phyloP scores from a whole-genome alignment of 441 rosid species.

The Breynia disticha region DNA sequence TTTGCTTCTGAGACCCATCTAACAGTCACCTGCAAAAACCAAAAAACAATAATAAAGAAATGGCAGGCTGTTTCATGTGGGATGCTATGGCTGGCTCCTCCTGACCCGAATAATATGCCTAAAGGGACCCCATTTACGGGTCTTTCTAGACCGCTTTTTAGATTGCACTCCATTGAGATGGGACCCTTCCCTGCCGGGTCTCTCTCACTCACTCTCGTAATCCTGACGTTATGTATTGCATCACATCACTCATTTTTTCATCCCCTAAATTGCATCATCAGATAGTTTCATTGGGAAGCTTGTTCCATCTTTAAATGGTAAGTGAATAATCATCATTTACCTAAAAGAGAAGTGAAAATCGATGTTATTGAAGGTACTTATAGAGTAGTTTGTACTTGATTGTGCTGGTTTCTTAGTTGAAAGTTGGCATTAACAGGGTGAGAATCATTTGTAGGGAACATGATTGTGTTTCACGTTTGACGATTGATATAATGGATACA shows the following conservation, averaged over 20 bases:
- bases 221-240: slow-evolving; percentile 17
- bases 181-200: slow-evolving; percentile 15
- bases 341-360: too few species aligned
- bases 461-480: too few species aligned
- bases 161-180: slow-evolving; percentile 16
- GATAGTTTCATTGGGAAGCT: neutral
- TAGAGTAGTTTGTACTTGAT: too few species aligned
- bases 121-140: slow-evolving; percentile 32
- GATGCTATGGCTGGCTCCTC: neutral
- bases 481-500: too few species aligned
- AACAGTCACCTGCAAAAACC: neutral
- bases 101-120: slow-evolving; percentile 26
- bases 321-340: too few species aligned
- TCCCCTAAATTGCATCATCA: neutral
- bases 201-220: slow-evolving; percentile 14
- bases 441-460: too few species aligned
- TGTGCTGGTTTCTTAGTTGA: too few species aligned
- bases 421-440: too few species aligned
- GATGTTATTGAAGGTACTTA: too few species aligned
- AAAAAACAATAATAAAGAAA: neutral
- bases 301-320: neutral
- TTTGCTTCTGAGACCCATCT: slow-evolving; percentile 16
- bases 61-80: slow-evolving; percentile 16
- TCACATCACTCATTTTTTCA: slow-evolving; percentile 8
- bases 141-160: slow-evolving; percentile 21